Conservation (phyloP, 2,329 filamentous ascomycete species). For the Colletotrichum tropicale region DNA sequence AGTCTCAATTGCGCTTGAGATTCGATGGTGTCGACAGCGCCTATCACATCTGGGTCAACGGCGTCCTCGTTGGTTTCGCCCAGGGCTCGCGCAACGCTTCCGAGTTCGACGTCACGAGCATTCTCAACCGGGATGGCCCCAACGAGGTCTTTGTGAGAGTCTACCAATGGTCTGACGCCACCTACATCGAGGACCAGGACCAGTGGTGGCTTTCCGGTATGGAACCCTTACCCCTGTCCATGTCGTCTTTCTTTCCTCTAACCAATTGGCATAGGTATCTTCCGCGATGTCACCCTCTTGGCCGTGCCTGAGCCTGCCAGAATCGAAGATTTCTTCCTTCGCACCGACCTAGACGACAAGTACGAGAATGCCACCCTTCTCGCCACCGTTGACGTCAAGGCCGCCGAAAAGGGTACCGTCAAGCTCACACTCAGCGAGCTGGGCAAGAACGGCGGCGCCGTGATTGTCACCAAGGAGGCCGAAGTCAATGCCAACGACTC, state of each 20-base stretch:
- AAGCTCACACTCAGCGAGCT: slow-evolving; percentile 48
- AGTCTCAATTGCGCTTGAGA: slow-evolving; percentile 61
- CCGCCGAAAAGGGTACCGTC: slow-evolving; percentile 36
- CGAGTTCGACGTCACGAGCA: slow-evolving; percentile 69
- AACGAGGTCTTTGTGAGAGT: slow-evolving; percentile 69
- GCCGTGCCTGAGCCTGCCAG: slow-evolving; percentile 54
- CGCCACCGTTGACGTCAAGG: slow-evolving; percentile 49
- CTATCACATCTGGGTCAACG: slow-evolving; percentile 74
- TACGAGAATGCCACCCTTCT: slow-evolving; percentile 57
- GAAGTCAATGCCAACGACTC: slow-evolving; percentile 28
- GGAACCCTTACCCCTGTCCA: neutral
- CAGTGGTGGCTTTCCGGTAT: slow-evolving; percentile 70
- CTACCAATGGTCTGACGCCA: slow-evolving; percentile 73
- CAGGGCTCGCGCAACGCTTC: slow-evolving; percentile 72
- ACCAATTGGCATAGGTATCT: slow-evolving; percentile 52
- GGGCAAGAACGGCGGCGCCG: slow-evolving; percentile 35
- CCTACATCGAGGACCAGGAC: slow-evolving; percentile 74
- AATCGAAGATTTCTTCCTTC: slow-evolving; percentile 64
- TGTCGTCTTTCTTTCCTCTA: neutral
- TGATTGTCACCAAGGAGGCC: slow-evolving; percentile 28
- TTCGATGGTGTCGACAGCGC: slow-evolving; percentile 77
- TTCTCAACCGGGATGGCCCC: slow-evolving; percentile 40
- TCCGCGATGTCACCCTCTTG: slow-evolving; percentile 68
- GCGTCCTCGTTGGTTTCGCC: slow-evolving; percentile 66
- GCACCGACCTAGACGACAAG: slow-evolving; percentile 53